phyloP scores from a whole-genome alignment of 805 yeast genomes.

The Nakazawaea ishiwadae region DNA sequence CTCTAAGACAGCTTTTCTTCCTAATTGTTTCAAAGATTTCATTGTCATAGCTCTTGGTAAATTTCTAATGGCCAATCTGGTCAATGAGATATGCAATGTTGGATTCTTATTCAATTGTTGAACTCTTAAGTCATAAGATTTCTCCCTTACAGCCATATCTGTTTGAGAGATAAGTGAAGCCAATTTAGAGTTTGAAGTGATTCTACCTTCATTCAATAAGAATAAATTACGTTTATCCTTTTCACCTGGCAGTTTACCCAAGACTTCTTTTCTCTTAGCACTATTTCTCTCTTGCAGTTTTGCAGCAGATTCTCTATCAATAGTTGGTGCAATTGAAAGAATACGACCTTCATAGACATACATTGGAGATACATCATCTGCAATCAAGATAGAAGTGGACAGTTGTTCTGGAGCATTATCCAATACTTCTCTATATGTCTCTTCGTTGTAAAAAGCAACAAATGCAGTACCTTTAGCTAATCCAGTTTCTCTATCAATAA shows the following conservation, averaged over 20 bases:
- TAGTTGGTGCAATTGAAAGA: constrained; percentile 76
- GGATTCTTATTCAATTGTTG: constrained; percentile 91
- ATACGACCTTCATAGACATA: constrained; percentile 94
- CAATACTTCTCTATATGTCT: constrained; percentile 64
- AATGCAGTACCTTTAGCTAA: constrained; percentile 93
- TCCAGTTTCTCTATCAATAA: constrained; percentile 79
- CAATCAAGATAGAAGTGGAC: constrained; percentile 61
- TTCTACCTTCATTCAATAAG: constrained; percentile 90
- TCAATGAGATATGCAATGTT: constrained; percentile 84
- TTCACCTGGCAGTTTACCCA: constrained; percentile 78
- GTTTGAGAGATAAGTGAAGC: constrained; percentile 62
- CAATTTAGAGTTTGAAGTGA: constrained; percentile 72
- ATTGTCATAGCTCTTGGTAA: constrained; percentile 89
- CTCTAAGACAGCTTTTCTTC: constrained; percentile 89
- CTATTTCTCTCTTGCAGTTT: constrained; percentile 70
- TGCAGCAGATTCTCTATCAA: constrained; percentile 79
- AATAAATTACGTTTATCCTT: constrained; percentile 82
- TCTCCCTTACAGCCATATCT: constrained; percentile 84
- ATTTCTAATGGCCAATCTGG: constrained; percentile 92
- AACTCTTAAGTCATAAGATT: constrained; percentile 79
- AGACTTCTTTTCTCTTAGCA: constrained; percentile 61
- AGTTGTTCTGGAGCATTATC: constrained; percentile 70
- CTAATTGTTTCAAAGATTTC: constrained; percentile 84
- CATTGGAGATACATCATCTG: constrained; percentile 87
- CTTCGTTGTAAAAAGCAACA: constrained; percentile 71